Conservation (phyloP, 2,329 filamentous ascomycete species). For the Colletotrichum lentis region DNA sequence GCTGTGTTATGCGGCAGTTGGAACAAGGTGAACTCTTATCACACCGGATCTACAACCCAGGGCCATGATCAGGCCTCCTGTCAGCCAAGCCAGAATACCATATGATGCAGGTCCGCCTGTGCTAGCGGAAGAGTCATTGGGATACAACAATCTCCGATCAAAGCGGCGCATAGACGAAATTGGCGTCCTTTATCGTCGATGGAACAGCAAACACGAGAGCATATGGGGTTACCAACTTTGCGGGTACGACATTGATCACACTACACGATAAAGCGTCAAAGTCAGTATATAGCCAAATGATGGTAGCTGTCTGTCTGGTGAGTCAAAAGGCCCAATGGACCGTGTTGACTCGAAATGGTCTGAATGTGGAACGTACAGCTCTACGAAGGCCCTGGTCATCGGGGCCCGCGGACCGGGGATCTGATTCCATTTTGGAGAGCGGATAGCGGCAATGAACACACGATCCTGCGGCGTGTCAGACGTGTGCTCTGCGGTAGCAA, state of each 20-base stretch:
- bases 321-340: not conserved
- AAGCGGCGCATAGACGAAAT: not conserved
- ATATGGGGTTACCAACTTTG: slow-evolving; percentile 49
- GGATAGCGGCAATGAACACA: not conserved
- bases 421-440: slow-evolving; percentile 29
- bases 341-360: slow-evolving; percentile 13
- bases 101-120: not conserved
- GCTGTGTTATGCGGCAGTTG: slow-evolving; percentile 63
- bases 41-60: slow-evolving; percentile 61
- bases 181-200: not conserved
- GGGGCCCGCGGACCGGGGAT: slow-evolving; percentile 40
- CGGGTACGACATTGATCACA: slow-evolving; percentile 56
- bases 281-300: slow-evolving; percentile 34
- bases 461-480: not conserved
- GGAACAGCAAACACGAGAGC: slow-evolving; percentile 4
- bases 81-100: slow-evolving; percentile 28
- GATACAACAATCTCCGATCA: not conserved
- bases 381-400: slow-evolving; percentile 48
- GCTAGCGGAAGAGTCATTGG: not conserved
- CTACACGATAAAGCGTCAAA: slow-evolving; percentile 42
- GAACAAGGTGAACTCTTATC: slow-evolving; percentile 67
- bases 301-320: not conserved
- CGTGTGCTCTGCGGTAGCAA: not conserved
- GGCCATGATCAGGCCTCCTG: slow-evolving; percentile 20
- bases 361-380: slow-evolving; percentile 47